A percentile compares a stretch with the other conserved stretches of the same genome.
These are phyloP conservation scores for Fusarium sp. DNA, from an alignment of 2,329 filamentous ascomycete species.

Conservation along the genomic window DNA sequence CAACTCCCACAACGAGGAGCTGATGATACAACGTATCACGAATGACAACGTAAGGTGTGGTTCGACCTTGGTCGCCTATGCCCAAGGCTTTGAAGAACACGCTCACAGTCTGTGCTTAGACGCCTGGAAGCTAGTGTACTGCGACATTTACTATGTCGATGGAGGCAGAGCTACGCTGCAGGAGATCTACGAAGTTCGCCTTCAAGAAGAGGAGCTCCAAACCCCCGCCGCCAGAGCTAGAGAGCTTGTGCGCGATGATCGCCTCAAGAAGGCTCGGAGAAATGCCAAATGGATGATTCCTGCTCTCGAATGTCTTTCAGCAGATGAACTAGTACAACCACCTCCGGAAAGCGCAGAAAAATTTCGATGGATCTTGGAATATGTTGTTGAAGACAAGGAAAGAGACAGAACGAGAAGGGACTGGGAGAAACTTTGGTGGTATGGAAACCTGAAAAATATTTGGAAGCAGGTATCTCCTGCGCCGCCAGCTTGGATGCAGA, in stretches of 20 bases:
- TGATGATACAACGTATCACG: constrained; percentile 11
- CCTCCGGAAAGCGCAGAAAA: no score
- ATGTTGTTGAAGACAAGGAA: no score
- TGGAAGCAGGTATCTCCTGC: constrained; percentile 28
- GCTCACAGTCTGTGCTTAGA: background rate
- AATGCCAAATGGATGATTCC: constrained; percentile 40
- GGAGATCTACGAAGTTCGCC: constrained; percentile 19
- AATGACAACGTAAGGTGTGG: background rate
- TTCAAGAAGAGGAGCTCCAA: constrained; percentile 32
- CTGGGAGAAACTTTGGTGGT: no score
- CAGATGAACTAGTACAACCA: constrained; percentile 1
- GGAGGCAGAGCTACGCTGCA: background rate
- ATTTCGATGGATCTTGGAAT: no score
- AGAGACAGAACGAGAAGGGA: no score
- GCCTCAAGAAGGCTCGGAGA: constrained; percentile 18
- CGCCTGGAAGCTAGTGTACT: constrained; percentile 33
- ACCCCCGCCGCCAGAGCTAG: constrained; percentile 19
- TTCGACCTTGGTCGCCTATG: background rate
- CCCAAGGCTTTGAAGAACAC: no score
- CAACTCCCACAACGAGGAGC: background rate
- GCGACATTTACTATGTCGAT: constrained; percentile 28
- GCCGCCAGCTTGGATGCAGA: constrained; percentile 32
- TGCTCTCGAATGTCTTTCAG: constrained; percentile 13
- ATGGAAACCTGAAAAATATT: no score
- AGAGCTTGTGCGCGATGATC: constrained; percentile 17